Evolutionary conservation across 2,329 filamentous ascomycete species (phyloP).

Genomic region (Aureobasidium sp.): DNA sequence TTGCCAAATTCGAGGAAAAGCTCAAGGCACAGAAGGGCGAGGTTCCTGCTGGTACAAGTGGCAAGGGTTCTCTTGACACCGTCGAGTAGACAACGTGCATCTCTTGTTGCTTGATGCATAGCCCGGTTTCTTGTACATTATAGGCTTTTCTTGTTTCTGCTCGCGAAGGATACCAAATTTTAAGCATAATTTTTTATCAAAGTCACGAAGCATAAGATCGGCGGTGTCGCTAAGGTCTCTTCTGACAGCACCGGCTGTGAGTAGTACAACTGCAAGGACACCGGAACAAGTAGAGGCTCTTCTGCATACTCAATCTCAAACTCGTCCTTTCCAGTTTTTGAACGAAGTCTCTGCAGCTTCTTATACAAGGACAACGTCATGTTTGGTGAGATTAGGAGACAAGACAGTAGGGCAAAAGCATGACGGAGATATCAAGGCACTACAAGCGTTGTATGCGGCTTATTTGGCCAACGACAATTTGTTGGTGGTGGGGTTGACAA

Average conservation of each 20-base stretch:
- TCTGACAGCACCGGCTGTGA: not conserved
- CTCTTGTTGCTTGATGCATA: not conserved
- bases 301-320: not conserved
- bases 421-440: not conserved
- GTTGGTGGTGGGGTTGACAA: not conserved
- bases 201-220: not conserved
- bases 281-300: not conserved
- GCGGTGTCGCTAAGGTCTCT: not conserved
- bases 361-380: not conserved
- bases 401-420: not conserved
- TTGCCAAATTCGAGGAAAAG: constrained; percentile 92
- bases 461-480: not conserved
- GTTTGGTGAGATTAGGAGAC: not conserved
- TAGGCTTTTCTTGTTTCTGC: not conserved
- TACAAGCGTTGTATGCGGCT: constrained; percentile 5
- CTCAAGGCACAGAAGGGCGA: constrained; percentile 53
- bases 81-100: constrained; percentile 21
- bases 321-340: not conserved
- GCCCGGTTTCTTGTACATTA: constrained; percentile 12
- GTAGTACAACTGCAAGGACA: not conserved
- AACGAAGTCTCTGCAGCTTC: not conserved
- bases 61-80: constrained; percentile 48
- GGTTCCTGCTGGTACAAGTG: constrained; percentile 43
- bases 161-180: constrained; percentile 10
- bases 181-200: not conserved